Conservation (phyloP, 2,329 filamentous ascomycete genomes). For the Pseudocercospora fijiensis region DNA sequence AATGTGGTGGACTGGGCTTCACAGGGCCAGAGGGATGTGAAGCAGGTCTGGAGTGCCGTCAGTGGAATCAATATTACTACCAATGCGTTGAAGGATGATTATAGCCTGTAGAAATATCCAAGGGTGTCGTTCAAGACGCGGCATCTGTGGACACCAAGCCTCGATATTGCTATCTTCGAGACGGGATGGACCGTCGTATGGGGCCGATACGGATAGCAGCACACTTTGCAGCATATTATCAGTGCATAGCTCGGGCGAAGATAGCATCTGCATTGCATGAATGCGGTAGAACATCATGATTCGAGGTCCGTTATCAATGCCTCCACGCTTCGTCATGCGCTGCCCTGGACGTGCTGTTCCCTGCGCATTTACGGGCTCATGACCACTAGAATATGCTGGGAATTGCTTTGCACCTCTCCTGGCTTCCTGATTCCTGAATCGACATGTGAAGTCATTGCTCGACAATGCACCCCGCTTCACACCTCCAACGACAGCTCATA, state of each 20-base stretch:
- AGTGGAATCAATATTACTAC: conserved; percentile 17
- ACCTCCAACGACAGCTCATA: too few relatives aligned
- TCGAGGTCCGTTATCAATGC: not conserved
- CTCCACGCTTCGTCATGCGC: conserved; percentile 7
- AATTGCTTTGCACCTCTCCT: conserved; percentile 1
- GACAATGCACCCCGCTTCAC: too few relatives aligned
- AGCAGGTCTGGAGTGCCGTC: conserved; percentile 10
- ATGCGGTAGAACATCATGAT: not conserved
- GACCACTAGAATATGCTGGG: not conserved
- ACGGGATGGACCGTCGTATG: not conserved
- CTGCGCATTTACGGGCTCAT: not conserved
- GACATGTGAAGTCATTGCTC: not conserved
- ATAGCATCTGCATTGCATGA: not conserved
- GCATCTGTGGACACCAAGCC: not conserved
- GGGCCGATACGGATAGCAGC: not conserved
- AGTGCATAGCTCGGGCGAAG: too few relatives aligned
- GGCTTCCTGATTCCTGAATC: conserved; percentile 6
- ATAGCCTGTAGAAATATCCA: not conserved
- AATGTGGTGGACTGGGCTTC: conserved; percentile 19
- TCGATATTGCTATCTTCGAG: too few relatives aligned
- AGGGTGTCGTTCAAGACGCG: not conserved
- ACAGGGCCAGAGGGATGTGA: conserved; percentile 9
- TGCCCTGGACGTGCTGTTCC: not conserved
- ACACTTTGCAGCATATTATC: not conserved
- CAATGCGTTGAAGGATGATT: conserved; percentile 15